Evolutionary conservation across 257 asterid genomes (phyloP).

Genomic region (Solanum clarkiae): DNA sequence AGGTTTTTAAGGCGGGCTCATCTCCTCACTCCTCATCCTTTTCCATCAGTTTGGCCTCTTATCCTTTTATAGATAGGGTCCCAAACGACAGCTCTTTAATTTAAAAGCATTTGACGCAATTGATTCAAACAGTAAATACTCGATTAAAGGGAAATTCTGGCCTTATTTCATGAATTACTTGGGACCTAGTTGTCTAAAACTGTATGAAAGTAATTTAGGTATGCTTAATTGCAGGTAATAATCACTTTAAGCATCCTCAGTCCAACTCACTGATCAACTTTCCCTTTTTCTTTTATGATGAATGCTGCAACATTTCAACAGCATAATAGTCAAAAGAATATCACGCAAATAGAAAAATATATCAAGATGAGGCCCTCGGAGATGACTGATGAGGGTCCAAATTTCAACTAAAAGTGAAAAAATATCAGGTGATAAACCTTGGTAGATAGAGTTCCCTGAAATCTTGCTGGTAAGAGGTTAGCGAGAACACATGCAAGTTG

Average conservation of each 20-base stretch:
- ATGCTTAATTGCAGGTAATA: neutral
- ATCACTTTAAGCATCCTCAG: neutral
- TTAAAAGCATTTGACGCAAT: neutral
- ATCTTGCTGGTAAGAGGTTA: neutral
- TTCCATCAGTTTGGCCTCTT: neutral
- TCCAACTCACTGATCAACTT: neutral
- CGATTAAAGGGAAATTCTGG: neutral
- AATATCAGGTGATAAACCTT: neutral
- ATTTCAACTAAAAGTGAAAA: neutral
- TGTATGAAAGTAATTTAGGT: neutral
- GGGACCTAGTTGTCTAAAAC: neutral
- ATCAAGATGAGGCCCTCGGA: neutral
- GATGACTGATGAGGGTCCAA: neutral
- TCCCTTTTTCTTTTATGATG: neutral
- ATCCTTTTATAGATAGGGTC: neutral
- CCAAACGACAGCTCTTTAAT: neutral
- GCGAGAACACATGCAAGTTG: neutral
- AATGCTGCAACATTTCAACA: neutral
- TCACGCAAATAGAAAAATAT: neutral
- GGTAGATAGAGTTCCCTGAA: neutral
- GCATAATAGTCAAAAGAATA: neutral
- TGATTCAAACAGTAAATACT: neutral
- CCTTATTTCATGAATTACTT: neutral
- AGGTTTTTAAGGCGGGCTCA: neutral
- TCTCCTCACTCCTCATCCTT: neutral